Conservation (phyloP, 2,329 filamentous ascomycete species). For the Plenodomus tracheiphilus region DNA sequence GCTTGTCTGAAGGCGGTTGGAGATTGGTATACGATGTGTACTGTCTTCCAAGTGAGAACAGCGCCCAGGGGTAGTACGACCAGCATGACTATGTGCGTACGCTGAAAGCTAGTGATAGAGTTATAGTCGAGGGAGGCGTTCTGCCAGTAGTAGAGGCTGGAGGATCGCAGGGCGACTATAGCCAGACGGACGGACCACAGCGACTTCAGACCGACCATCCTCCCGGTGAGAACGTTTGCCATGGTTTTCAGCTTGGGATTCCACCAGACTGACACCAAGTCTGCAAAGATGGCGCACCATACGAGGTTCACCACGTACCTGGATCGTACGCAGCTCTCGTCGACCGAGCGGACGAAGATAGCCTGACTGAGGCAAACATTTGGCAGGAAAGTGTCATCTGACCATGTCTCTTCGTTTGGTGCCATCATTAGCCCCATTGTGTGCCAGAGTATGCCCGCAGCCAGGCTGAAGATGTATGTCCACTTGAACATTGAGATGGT, state of each 20-base stretch:
- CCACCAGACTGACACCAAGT: slow-evolving; percentile 65
- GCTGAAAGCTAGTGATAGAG: slow-evolving; percentile 44
- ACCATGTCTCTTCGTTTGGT: slow-evolving; percentile 9
- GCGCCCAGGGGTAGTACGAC: slow-evolving; percentile 34
- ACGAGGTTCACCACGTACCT: slow-evolving; percentile 18
- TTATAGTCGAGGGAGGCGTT: slow-evolving; percentile 19
- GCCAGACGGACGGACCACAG: slow-evolving; percentile 70
- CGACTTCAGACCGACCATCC: slow-evolving; percentile 61
- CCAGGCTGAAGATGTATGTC: slow-evolving; percentile 46
- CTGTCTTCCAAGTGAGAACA: slow-evolving; percentile 53
- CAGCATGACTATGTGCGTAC: slow-evolving; percentile 60
- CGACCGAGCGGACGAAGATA: slow-evolving; percentile 17
- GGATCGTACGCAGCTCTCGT: slow-evolving; percentile 34
- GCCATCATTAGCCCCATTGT: slow-evolving; percentile 24
- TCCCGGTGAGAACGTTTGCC: slow-evolving; percentile 58
- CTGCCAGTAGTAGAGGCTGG: slow-evolving; percentile 41
- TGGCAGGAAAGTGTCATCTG: slow-evolving; percentile 12
- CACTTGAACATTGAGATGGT: slow-evolving; percentile 50
- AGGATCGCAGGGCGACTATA: slow-evolving; percentile 59
- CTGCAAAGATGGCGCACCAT: slow-evolving; percentile 50
- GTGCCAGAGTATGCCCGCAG: slow-evolving; percentile 44
- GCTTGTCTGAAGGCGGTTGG: slow-evolving; percentile 28
- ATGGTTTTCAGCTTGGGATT: slow-evolving; percentile 68
- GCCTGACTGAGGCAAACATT: slow-evolving; percentile 27
- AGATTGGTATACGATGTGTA: slow-evolving; percentile 58